These are phyloP conservation scores for Globisporangium megalacanthum DNA, from an alignment of 352 stramenopile genomes.

Conservation along the genomic window DNA sequence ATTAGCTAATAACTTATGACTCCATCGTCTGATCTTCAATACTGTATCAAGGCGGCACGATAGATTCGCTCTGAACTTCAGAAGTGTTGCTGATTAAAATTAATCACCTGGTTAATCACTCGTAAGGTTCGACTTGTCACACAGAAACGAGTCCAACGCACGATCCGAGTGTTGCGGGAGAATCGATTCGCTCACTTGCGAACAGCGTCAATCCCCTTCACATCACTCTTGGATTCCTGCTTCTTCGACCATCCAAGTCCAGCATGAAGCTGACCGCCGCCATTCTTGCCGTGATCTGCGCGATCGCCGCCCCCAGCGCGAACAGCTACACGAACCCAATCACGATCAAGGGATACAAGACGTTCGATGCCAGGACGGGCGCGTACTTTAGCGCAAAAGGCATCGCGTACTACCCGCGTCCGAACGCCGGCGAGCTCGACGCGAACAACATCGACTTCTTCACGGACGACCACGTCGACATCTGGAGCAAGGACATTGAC, in stretches of 20 bases:
- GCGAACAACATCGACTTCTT: slow-evolving; percentile 83
- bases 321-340: slow-evolving; percentile 42
- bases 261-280: not conserved
- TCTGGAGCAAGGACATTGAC: slow-evolving; percentile 69
- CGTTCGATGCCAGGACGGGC: slow-evolving; percentile 75
- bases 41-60: no score
- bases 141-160: no score
- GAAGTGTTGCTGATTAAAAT: no score
- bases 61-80: no score
- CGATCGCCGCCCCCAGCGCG: not conserved
- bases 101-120: no score
- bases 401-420: slow-evolving; percentile 85
- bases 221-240: not conserved
- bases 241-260: not conserved
- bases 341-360: slow-evolving; percentile 55
- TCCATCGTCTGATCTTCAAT: not conserved
- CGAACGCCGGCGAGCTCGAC: slow-evolving; percentile 64
- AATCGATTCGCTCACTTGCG: not conserved
- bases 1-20: not conserved
- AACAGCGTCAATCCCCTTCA: not conserved
- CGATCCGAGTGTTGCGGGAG: not conserved
- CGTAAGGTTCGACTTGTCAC: no score
- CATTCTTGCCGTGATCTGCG: not conserved
- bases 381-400: slow-evolving; percentile 68
- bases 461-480: slow-evolving; percentile 59